Base-by-base conservation (phyloP, 2,329 filamentous ascomycete species). In the Sporothrix curviconia region DNA sequence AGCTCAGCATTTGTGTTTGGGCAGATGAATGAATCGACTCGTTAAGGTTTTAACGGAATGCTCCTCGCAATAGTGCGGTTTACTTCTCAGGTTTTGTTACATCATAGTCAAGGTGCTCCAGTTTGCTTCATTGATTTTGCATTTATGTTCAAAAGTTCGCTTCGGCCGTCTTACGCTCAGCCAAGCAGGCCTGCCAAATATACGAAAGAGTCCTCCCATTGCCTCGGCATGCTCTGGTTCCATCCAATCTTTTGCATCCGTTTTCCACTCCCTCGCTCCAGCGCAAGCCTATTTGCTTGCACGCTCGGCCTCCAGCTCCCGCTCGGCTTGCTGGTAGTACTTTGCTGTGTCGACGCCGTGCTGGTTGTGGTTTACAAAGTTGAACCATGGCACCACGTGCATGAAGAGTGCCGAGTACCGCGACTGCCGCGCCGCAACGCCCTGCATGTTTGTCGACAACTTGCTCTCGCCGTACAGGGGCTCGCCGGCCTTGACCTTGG, bases 301-400 rank as follows among this genome's bases (percentile, higher is more conserved):
- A 47, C 67, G 63, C 78, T 95, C 91, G 39, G 85, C 86, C 76
- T 95, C 94, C 67, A 99, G 75, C 74, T 99, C 94, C 71, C 86
- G 80, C 79, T 99, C 94, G 7, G 94, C 94, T 72, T 95, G 90
- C 71, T 87, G 86, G 75, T 95, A 99, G 78, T 99, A 99, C 78
- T 99, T 99, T 63, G 92, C 91, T 32, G 94, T 99, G 72, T 99
- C 94, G 59, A 99, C 89, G 65, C 94, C 94, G 72, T 99, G 94
- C 82, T 95, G 78, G 70, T 83, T 86, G 75, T 99, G 94, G 75
- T 99, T 97, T 69, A 96, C 92, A 75, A 99, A 88, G 79, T 99
- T 99, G 76, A 96, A 92, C 94, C 92, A 97, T 39, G 92, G 92
- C 57, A 99, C 76, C 56, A 92, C 83, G 69, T 91, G 87, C 64